Percentiles rank a stretch among this genome's conserved stretches.
Evolutionary conservation across 331 rosid species (phyloP).

Genomic region (Cucumis variabilis): DNA sequence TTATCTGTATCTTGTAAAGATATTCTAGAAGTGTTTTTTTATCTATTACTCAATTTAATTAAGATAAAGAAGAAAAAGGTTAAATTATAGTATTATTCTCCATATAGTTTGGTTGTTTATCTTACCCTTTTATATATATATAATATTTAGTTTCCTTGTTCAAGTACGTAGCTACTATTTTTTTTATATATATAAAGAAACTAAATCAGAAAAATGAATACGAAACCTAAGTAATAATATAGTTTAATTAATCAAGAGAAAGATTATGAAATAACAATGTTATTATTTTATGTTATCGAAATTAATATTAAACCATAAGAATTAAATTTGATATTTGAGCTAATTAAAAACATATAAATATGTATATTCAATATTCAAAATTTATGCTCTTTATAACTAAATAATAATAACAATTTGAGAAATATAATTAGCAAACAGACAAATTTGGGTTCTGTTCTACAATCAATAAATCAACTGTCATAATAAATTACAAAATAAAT

Average conservation of each 20-base stretch:
- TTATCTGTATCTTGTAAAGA: too few relatives aligned
- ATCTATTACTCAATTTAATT: background rate
- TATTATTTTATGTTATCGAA: background rate
- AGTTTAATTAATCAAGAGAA: too few relatives aligned
- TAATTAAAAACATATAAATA: too few relatives aligned
- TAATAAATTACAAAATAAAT: background rate
- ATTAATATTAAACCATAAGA: background rate
- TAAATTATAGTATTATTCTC: background rate
- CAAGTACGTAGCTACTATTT: background rate
- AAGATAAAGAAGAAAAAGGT: background rate
- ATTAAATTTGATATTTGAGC: background rate
- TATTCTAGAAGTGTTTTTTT: too few relatives aligned
- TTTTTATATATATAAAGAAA: too few relatives aligned
- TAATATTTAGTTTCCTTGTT: too few relatives aligned
- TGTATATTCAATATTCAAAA: background rate
- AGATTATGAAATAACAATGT: background rate
- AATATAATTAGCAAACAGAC: background rate
- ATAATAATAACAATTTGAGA: background rate
- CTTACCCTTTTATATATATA: background rate
- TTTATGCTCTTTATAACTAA: background rate
- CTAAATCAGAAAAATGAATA: too few relatives aligned
- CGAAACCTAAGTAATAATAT: too few relatives aligned
- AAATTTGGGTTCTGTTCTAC: slow-evolving; percentile 5
- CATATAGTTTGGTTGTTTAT: background rate
- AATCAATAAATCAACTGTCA: background rate